Evolutionary conservation across 345 rosid genomes (phyloP).

Genomic region (Bruguiera parviflora): DNA sequence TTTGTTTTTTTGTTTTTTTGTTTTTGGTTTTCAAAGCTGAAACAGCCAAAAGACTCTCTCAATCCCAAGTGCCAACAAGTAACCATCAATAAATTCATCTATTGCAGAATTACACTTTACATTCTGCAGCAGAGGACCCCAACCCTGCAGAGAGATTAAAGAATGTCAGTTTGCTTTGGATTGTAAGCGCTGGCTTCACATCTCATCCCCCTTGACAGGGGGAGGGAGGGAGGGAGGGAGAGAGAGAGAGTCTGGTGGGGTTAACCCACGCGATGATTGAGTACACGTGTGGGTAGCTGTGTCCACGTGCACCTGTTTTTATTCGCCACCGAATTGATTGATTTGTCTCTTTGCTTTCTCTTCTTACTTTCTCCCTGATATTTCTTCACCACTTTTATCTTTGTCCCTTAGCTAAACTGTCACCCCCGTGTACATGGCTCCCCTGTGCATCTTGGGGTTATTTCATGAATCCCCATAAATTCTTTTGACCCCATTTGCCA

Average conservation of each 20-base stretch:
- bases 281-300: constrained; percentile 60
- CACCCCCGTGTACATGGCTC: neutral
- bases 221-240: neutral
- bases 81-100: neutral
- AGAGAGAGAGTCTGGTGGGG: neutral
- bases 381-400: constrained; percentile 1
- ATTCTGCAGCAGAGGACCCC: neutral
- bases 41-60: constrained; percentile 17
- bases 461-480: too few relatives aligned
- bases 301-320: constrained; percentile 63
- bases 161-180: constrained; percentile 39
- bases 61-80: constrained; percentile 23
- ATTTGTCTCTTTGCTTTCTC: constrained; percentile 25
- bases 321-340: constrained; percentile 39
- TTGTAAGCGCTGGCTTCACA: constrained; percentile 16
- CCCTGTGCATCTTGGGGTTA: too few relatives aligned
- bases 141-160: neutral
- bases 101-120: neutral
- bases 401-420: constrained; percentile 15
- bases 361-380: constrained; percentile 6
- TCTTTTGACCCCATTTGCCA: too few relatives aligned
- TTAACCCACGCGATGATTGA: constrained; percentile 38
- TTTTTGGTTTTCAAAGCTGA: neutral
- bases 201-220: constrained; percentile 1
- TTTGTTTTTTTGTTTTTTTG: too few relatives aligned